A percentile compares a stretch with the other conserved stretches of the same genome.
phyloP scores from a whole-genome alignment of 352 stramenopile species.

The Phytopythium chamaehyphon region DNA sequence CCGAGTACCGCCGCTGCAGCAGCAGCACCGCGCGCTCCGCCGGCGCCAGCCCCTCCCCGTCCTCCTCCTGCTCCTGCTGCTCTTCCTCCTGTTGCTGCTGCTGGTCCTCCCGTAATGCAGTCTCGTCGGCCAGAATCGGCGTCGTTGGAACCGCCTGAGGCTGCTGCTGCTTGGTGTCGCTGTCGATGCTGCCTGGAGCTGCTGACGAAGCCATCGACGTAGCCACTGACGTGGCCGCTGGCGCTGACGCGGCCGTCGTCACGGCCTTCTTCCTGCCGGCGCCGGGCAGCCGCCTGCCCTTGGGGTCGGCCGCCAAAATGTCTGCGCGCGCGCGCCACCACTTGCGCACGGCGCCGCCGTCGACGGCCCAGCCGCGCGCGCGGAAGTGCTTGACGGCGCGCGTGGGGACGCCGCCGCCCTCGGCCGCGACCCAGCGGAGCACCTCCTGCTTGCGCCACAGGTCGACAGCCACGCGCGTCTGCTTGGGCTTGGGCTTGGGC shows the following conservation, averaged over 20 bases:
- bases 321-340: constrained; percentile 13
- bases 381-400: constrained; percentile 13
- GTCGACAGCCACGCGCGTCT: no score
- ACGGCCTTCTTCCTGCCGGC: constrained; percentile 11
- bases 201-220: no score
- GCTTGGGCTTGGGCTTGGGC: constrained; percentile 10
- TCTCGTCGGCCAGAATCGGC: no score
- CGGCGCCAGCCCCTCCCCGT: constrained; percentile 7
- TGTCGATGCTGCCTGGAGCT: no score
- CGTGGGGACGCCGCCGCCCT: constrained; percentile 9
- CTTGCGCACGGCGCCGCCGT: constrained; percentile 16
- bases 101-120: no score
- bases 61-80: neutral
- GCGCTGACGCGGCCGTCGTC: neutral
- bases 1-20: constrained; percentile 11
- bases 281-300: constrained; percentile 7
- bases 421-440: constrained; percentile 13
- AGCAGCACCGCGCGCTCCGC: constrained; percentile 16
- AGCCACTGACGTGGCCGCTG: no score
- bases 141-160: no score
- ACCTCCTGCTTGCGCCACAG: constrained; percentile 17
- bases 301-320: constrained; percentile 13
- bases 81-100: neutral
- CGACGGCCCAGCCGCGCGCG: constrained; percentile 7
- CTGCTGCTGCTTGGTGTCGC: no score